Evolutionary conservation across 1,284 basidiomycete genomes (phyloP).

Genomic region (Ceraceosorus bombacis): DNA sequence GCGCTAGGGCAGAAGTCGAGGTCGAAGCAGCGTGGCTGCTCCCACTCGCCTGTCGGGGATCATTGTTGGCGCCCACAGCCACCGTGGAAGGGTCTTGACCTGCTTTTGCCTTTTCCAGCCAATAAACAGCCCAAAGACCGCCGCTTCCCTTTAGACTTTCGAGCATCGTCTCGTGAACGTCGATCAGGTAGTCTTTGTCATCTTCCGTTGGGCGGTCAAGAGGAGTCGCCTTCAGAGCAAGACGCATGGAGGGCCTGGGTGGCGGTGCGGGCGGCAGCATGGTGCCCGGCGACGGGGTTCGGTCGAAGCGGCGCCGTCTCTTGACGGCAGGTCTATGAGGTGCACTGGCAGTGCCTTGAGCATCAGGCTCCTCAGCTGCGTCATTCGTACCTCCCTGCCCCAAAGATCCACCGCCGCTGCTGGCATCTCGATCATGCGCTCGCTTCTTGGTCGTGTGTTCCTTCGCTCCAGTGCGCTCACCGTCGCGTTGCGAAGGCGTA

Average conservation of each 20-base stretch:
- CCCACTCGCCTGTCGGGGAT: constrained; percentile 11
- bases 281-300: background rate
- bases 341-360: background rate
- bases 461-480: background rate
- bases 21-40: constrained; percentile 2
- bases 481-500: background rate
- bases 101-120: constrained; percentile 8
- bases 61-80: constrained; percentile 7
- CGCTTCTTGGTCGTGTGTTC: constrained; percentile 3
- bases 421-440: background rate
- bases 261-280: constrained; percentile 9
- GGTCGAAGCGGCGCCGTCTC: constrained; percentile 1
- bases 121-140: no score
- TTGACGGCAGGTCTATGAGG: background rate
- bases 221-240: constrained; percentile 6
- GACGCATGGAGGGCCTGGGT: constrained; percentile 20
- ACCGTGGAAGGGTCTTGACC: no score
- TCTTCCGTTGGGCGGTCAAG: background rate
- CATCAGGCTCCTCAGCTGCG: constrained; percentile 1
- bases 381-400: constrained; percentile 3
- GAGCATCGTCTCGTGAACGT: constrained; percentile 36
- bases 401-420: background rate
- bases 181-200: constrained; percentile 35
- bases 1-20: constrained; percentile 9
- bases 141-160: constrained; percentile 19